Base-by-base conservation (phyloP, 1,284 basidiomycete genomes). In the Ganoderma lucidum region DNA sequence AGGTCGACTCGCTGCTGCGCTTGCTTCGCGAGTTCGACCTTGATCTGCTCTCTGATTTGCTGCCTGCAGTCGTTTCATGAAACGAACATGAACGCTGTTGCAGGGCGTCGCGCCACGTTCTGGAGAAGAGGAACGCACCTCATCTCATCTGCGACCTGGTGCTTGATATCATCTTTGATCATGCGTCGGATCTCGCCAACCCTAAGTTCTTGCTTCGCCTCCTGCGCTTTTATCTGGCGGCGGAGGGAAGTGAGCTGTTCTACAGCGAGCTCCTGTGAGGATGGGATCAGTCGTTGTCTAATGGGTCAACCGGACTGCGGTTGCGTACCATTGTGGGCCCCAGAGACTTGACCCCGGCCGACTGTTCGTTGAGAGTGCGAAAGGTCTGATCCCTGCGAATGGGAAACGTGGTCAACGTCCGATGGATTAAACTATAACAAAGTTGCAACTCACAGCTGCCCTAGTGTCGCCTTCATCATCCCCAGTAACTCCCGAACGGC, bases 1-100 rank as follows among this genome's bases (percentile, higher is more conserved):
- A 73, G 71, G 32, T 83, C 78, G 8, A 89, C 83, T 70, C 88
- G 80, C 44, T 80, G 77, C 63, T 80, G 80, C 10, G 85, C 83
- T 72, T 86, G 83, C n/a, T 72, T 68, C 5, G 72, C 72, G 19
- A 88, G 78, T 66, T 85, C 83, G 6, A 64, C 67, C 60, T 72
- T 75, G 62, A 87, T 83, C 48, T 80, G 75, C n/a, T 75, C 78
- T 62, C 79, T 75, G 56, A 86, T 83, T 60, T 81, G 78, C 35
- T 78, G 73, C 19, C 81, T 83, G 70, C 15, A 15, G 15, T 15
- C 17, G 45, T 15, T 56, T 56, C 5, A 58, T 44, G 37, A 56
- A 23, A 35, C 14, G 53, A 51, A 30, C 5, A 30, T 32, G n/a
- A 14, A 39, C 3, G 39, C 5, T 44, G 19, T 15, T 41, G 37